Conservation (phyloP, 1,284 basidiomycete species). For the Schizophyllum commune region DNA sequence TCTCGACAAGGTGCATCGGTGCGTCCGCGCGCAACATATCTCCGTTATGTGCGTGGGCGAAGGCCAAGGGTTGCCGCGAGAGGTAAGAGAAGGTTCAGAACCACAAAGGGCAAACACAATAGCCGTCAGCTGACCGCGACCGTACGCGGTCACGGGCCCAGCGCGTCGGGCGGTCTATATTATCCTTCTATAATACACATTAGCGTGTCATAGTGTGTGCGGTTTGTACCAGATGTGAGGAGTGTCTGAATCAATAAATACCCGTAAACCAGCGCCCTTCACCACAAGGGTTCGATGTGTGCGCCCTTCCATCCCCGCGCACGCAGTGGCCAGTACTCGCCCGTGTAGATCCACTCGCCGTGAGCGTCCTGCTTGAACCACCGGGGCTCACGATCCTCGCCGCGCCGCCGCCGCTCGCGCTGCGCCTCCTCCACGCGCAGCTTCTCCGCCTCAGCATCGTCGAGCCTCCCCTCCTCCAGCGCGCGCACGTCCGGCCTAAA, state of each 20-base stretch:
- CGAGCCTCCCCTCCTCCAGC: slow-evolving; percentile 75
- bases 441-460: slow-evolving; percentile 75
- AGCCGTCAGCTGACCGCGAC: neutral
- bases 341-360: slow-evolving; percentile 61
- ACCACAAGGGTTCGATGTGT: slow-evolving; percentile 53
- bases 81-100: too few species aligned
- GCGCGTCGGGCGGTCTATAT: neutral
- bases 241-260: neutral
- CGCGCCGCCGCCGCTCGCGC: slow-evolving; percentile 54
- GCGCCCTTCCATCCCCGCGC: slow-evolving; percentile 52
- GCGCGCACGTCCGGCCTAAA: slow-evolving; percentile 82
- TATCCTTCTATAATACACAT: neutral
- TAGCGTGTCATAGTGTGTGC: neutral
- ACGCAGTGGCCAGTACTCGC: slow-evolving; percentile 80
- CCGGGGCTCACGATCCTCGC: slow-evolving; percentile 47
- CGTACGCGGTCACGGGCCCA: neutral
- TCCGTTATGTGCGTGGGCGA: neutral
- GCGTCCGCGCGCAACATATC: too few species aligned
- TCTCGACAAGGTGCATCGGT: neutral
- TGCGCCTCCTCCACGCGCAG: slow-evolving; percentile 66
- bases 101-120: too few species aligned
- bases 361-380: slow-evolving; percentile 71
- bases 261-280: slow-evolving; percentile 16
- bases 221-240: neutral
- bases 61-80: neutral